These are phyloP conservation scores for Paracoccidioides brasiliensis DNA, from an alignment of 2,329 filamentous ascomycete genomes.

Conservation along the genomic window DNA sequence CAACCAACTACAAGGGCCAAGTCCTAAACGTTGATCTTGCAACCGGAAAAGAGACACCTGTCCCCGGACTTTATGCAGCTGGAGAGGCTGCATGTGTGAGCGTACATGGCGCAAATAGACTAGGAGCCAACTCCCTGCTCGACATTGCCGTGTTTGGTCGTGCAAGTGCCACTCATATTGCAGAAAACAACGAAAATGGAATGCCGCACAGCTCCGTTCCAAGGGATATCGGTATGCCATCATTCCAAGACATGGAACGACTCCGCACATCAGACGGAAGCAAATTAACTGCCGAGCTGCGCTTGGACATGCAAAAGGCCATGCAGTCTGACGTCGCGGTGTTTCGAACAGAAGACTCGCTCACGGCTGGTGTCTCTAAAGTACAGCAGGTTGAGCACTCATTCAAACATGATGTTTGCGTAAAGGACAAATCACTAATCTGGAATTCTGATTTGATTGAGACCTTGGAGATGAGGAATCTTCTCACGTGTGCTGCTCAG, in stretches of 20 bases:
- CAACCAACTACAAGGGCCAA: constrained; percentile 81
- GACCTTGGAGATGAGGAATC: constrained; percentile 74
- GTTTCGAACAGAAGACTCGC: constrained; percentile 74
- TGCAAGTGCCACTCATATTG: constrained; percentile 79
- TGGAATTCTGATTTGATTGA: constrained; percentile 93
- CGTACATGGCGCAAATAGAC: constrained; percentile 81
- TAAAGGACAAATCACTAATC: constrained; percentile 92
- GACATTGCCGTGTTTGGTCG: constrained; percentile 85
- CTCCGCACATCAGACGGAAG: constrained; percentile 64
- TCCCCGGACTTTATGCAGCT: constrained; percentile 76
- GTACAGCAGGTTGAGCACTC: constrained; percentile 65
- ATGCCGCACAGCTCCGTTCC: constrained; percentile 49
- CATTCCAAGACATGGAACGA: constrained; percentile 66
- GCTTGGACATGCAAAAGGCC: constrained; percentile 78
- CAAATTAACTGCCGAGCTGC: constrained; percentile 69
- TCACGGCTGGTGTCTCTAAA: constrained; percentile 72
- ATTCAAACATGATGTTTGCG: constrained; percentile 60
- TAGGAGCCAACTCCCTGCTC: constrained; percentile 82
- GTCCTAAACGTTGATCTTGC: constrained; percentile 65
- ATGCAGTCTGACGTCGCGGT: constrained; percentile 92
- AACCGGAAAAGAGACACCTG: constrained; percentile 65
- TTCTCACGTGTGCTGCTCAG: constrained; percentile 74
- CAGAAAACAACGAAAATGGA: constrained; percentile 73
- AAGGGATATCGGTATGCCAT: constrained; percentile 66
- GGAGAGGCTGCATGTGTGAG: constrained; percentile 86